phyloP scores from a whole-genome alignment of 345 rosid species.

The Stellera chamaejasme region DNA sequence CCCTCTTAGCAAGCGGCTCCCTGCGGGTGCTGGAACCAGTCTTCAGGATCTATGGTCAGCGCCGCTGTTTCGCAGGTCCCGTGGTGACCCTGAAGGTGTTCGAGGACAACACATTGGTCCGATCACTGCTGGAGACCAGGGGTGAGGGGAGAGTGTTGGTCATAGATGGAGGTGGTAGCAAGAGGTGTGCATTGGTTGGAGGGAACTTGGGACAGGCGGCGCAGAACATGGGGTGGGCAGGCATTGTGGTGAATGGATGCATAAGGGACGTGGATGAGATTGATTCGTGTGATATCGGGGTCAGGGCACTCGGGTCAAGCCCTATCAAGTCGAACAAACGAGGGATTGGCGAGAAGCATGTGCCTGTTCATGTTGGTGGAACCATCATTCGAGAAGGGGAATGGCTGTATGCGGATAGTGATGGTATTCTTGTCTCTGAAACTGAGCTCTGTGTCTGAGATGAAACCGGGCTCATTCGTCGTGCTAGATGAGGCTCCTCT shows the following conservation, averaged over 20 bases:
- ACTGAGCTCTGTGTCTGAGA: constrained; percentile 45
- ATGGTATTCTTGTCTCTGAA: constrained; percentile 65
- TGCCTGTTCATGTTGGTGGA: constrained; percentile 50
- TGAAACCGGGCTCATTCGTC: no score
- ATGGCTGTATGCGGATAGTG: constrained; percentile 85
- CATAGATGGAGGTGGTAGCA: constrained; percentile 87
- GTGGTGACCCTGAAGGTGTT: constrained; percentile 70
- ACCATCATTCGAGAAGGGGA: constrained; percentile 58
- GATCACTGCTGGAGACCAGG: constrained; percentile 59
- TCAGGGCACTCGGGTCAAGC: constrained; percentile 72
- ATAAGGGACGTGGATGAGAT: constrained; percentile 86
- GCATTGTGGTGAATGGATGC: constrained; percentile 73
- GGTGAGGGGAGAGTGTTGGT: constrained; percentile 83
- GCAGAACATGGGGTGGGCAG: constrained; percentile 81
- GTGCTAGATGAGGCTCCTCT: no score
- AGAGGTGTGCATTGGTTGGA: constrained; percentile 75
- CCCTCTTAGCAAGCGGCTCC: constrained; percentile 49
- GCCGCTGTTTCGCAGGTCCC: constrained; percentile 60
- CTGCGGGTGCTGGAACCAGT: constrained; percentile 58
- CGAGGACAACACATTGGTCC: constrained; percentile 78
- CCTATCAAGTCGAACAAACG: constrained; percentile 72
- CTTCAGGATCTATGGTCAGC: constrained; percentile 72
- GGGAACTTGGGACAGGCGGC: constrained; percentile 70
- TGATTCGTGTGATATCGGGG: constrained; percentile 60
- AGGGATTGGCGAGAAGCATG: constrained; percentile 71